These are phyloP conservation scores for Tarenaya hassleriana DNA, from an alignment of 345 rosid genomes.

Conservation along the genomic window DNA sequence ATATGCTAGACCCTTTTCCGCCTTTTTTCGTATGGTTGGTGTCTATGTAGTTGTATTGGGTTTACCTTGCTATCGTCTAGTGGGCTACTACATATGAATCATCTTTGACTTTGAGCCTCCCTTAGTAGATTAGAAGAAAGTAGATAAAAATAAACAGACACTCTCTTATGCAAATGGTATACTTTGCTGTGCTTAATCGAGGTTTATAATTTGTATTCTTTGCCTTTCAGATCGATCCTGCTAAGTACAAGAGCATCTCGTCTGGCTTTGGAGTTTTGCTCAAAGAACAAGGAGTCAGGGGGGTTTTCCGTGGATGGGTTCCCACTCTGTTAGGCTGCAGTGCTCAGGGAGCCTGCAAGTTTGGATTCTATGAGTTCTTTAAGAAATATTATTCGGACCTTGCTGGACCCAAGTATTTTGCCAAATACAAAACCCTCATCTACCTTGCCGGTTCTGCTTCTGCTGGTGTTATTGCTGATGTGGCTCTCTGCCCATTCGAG, in stretches of 20 bases:
- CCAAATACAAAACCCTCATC: slow-evolving; percentile 91
- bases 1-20: too few species aligned
- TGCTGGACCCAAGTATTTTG: slow-evolving; percentile 80
- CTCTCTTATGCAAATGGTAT: too few species aligned
- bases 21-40: too few species aligned
- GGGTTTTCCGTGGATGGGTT: slow-evolving; percentile 99
- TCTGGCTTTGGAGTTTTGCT: slow-evolving; percentile 87
- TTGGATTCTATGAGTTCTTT: slow-evolving; percentile 93
- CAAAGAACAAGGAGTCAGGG: slow-evolving; percentile 84
- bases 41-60: too few species aligned
- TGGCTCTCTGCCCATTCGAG: slow-evolving; percentile 97
- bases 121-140: too few species aligned
- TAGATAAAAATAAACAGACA: too few species aligned
- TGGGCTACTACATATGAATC: too few species aligned
- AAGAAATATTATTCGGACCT: slow-evolving; percentile 89
- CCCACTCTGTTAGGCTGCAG: slow-evolving; percentile 97
- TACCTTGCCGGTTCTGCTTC: slow-evolving; percentile 99
- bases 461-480: slow-evolving; percentile 88
- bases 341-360: slow-evolving; percentile 99
- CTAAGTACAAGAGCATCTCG: slow-evolving; percentile 85
- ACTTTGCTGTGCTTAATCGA: too few species aligned
- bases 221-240: slow-evolving; percentile 69
- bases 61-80: too few species aligned
- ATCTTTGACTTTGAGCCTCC: too few species aligned
- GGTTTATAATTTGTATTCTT: slow-evolving; percentile 12